Conservation (phyloP, 306 rosid species). For the Acacia melanoxylon region DNA sequence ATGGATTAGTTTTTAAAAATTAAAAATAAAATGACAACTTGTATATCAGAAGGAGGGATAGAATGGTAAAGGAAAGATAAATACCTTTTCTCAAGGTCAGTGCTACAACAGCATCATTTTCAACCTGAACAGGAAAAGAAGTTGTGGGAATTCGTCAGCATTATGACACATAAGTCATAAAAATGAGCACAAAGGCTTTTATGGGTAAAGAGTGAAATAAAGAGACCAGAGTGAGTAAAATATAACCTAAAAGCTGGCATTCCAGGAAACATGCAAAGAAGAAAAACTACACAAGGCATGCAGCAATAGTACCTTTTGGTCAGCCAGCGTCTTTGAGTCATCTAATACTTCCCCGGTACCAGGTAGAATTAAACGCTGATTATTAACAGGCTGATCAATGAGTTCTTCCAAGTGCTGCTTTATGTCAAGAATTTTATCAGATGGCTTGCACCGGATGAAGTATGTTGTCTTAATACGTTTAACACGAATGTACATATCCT, state of each 20-base stretch:
- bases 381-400: conserved; percentile 5
- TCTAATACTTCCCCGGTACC: not conserved
- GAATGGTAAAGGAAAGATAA: not conserved
- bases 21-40: not conserved
- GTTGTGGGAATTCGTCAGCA: not conserved
- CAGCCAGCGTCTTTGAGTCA: not conserved
- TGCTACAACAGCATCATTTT: not conserved
- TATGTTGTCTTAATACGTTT: not conserved
- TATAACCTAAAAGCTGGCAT: not conserved
- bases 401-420: not conserved
- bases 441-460: conserved; percentile 5
- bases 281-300: not conserved
- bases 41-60: not conserved
- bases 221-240: not conserved
- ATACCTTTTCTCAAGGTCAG: not conserved
- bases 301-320: not conserved
- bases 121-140: not conserved
- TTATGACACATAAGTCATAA: not conserved
- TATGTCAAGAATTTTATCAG: conserved; percentile 5
- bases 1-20: not conserved
- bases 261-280: not conserved
- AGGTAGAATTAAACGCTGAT: not conserved
- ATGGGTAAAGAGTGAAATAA: conserved; percentile 1
- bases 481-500: conserved; percentile 11
- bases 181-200: not conserved